Base-by-base conservation (phyloP, 1,284 basidiomycete genomes). In the Tremellales sp. region DNA sequence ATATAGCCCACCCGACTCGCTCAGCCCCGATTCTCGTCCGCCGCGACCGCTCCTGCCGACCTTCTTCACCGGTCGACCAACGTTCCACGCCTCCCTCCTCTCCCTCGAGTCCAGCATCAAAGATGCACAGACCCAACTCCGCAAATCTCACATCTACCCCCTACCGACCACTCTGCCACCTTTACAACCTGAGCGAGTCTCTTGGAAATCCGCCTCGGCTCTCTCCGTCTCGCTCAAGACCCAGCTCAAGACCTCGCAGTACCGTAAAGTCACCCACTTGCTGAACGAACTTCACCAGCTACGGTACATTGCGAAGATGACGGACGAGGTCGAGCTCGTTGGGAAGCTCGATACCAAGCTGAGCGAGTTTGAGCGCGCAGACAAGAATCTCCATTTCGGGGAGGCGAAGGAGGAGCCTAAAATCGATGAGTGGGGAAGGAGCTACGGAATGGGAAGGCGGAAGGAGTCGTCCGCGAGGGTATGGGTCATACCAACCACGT, bases 391-490 rank as follows among this genome's bases (percentile, higher is more conserved):
- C 78, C 10, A 41, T 18, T 36, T 40, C 16, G 38, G 47, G 18
- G 83, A 82, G 61, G 75, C 75, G 3, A 78, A 81, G 33, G 65
- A 74, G 16, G 22, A 8, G 7, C 10, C n/a, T 36, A 21, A 25
- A 26, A 72, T 87, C 47, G 91, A 94, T 66, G 75, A 78, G 41
- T 78, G 79, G 44, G 89, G 89, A 14, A 77, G 91, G 45, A 83
- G 83, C n/a, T 88, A 88, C 66, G 86, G 86, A 0, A 66, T 85
- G 33, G 91, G 92, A 22, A 80, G 82, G 71, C 80, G 90, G 60
- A 95, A 95, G 74, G 87, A 87, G 48, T 86, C 85, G 60, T 77
- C 83, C 2, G 89, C 91, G 19, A 79, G 90, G 39, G 91, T 93
- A 2, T 98, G 94, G 93, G 84, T 97, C 74, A 86, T 97, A 45